These are phyloP conservation scores for Metschnikowia matae DNA, from an alignment of 805 yeast species.

Conservation along the genomic window DNA sequence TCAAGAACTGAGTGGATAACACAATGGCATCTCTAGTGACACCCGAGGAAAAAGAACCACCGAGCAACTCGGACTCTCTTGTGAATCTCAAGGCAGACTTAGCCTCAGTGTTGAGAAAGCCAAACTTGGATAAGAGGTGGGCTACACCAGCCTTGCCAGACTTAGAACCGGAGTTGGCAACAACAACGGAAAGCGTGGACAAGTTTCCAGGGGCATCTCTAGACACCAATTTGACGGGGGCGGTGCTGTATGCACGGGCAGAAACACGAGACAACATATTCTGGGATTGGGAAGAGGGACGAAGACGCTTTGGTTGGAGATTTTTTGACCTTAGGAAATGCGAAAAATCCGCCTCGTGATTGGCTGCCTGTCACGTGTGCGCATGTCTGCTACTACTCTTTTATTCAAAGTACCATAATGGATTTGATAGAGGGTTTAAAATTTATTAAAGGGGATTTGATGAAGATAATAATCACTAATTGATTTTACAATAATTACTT, in stretches of 20 bases:
- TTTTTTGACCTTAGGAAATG: slow-evolving; percentile 7
- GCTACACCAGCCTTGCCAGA: slow-evolving; percentile 71
- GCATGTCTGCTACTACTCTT: not conserved
- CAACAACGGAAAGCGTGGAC: slow-evolving; percentile 73
- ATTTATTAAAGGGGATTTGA: too few relatives aligned
- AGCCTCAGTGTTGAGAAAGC: slow-evolving; percentile 73
- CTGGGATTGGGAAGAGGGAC: slow-evolving; percentile 1
- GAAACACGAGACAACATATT: slow-evolving; percentile 41
- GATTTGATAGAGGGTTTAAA: too few relatives aligned
- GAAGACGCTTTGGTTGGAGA: not conserved
- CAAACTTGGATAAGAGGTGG: slow-evolving; percentile 79
- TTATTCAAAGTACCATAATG: too few relatives aligned
- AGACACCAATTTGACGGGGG: slow-evolving; percentile 46
- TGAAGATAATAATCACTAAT: too few relatives aligned
- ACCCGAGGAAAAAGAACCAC: slow-evolving; percentile 68
- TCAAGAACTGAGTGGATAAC: slow-evolving; percentile 76
- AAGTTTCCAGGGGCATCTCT: slow-evolving; percentile 62
- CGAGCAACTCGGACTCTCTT: slow-evolving; percentile 91
- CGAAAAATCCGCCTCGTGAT: slow-evolving; percentile 19
- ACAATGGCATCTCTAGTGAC: slow-evolving; percentile 84
- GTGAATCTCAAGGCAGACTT: slow-evolving; percentile 89
- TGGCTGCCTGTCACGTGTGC: slow-evolving; percentile 21
- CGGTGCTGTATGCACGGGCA: slow-evolving; percentile 41
- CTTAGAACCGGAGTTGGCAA: slow-evolving; percentile 82
- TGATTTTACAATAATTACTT: too few relatives aligned